phyloP scores from a whole-genome alignment of 208 protist species.

The Trichomonas vaginalis region DNA sequence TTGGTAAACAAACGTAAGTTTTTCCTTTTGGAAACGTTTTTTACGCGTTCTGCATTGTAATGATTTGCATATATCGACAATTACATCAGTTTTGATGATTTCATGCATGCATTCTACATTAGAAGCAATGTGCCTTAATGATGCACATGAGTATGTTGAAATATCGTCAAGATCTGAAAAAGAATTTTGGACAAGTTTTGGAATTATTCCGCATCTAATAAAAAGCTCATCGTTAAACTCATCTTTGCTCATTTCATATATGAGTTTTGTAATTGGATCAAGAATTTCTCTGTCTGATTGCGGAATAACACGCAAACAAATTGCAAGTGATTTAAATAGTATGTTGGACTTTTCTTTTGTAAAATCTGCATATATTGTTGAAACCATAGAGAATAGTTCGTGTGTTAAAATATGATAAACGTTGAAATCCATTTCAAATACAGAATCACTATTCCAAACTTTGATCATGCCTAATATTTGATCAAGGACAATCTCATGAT shows the following conservation, averaged over 20 bases:
- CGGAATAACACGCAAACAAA: neutral
- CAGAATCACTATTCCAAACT: neutral
- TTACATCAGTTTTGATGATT: neutral
- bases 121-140: neutral
- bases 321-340: neutral
- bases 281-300: neutral
- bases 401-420: conserved; percentile 18
- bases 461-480: neutral
- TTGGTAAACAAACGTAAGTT: neutral
- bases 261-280: neutral
- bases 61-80: neutral
- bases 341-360: neutral
- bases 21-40: neutral
- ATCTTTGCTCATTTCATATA: neutral
- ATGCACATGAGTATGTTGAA: neutral
- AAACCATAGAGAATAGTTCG: neutral
- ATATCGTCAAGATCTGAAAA: neutral
- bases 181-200: neutral
- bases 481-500: neutral
- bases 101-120: neutral
- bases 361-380: neutral
- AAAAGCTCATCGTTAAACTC: neutral
- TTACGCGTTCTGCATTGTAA: neutral
- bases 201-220: neutral
- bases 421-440: neutral